phyloP scores from a whole-genome alignment of 1,284 basidiomycete species.

The Heterobasidion irregulare region DNA sequence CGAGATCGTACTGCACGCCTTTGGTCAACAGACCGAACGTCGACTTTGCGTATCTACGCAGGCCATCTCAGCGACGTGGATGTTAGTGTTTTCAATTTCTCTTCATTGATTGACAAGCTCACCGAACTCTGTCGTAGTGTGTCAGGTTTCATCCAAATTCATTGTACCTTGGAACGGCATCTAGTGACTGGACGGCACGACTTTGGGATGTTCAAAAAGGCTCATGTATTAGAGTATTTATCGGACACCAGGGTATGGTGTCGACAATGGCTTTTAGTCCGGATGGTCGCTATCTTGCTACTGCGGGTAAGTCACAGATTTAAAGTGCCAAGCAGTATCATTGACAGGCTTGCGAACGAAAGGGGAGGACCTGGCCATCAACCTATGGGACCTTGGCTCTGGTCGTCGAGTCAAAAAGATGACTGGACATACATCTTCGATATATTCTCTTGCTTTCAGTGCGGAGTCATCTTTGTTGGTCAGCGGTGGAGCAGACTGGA shows the following conservation, averaged over 20 bases:
- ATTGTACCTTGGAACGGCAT: constrained; percentile 94
- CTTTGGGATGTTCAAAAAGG: constrained; percentile 99
- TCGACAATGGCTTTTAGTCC: constrained; percentile 86
- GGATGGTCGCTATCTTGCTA: constrained; percentile 91
- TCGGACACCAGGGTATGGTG: constrained; percentile 91
- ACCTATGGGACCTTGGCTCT: constrained; percentile 93
- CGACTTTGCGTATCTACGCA: constrained; percentile 88
- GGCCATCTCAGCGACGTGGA: constrained; percentile 97
- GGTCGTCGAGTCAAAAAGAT: constrained; percentile 95
- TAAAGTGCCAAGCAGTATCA: not conserved
- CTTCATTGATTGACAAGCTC: constrained; percentile 4
- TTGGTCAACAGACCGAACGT: constrained; percentile 91
- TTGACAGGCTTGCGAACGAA: not conserved
- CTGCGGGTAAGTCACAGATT: constrained; percentile 52
- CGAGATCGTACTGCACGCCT: constrained; percentile 91
- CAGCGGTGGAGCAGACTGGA: constrained; percentile 88
- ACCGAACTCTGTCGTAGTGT: constrained; percentile 48
- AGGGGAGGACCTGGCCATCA: constrained; percentile 92
- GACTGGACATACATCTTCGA: constrained; percentile 85
- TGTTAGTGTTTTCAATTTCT: constrained; percentile 41
- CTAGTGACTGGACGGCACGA: constrained; percentile 91
- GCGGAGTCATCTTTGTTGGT: constrained; percentile 88
- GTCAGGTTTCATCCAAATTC: constrained; percentile 97
- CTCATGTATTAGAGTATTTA: constrained; percentile 88
- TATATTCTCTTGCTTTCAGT: constrained; percentile 89